Percentiles rank a stretch among this genome's conserved stretches.
Conservation (phyloP, 306 rosid species). For the Spatholobus suberectus region DNA sequence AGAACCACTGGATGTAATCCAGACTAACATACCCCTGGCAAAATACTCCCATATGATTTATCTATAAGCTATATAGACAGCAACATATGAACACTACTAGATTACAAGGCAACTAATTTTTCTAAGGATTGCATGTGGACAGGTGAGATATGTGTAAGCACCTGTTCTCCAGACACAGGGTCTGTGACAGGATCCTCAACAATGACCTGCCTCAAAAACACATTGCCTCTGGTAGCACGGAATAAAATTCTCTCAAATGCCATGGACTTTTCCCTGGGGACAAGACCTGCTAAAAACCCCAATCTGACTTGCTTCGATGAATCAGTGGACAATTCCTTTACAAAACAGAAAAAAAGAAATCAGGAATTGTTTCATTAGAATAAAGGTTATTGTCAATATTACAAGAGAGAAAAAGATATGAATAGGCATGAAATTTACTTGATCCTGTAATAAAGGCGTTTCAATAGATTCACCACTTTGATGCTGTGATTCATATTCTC, state of each 20-base stretch:
- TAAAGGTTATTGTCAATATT: constrained; percentile 15
- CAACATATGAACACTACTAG: constrained; percentile 1
- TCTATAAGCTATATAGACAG: not conserved
- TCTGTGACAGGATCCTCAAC: constrained; percentile 74
- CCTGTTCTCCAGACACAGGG: constrained; percentile 87
- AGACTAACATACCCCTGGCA: constrained; percentile 18
- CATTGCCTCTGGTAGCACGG: constrained; percentile 91
- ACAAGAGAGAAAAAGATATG: constrained; percentile 23
- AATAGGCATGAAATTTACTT: constrained; percentile 51
- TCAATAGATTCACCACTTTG: constrained; percentile 68
- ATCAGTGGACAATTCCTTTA: constrained; percentile 73
- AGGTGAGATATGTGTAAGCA: constrained; percentile 25
- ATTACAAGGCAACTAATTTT: constrained; percentile 9
- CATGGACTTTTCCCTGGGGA: constrained; percentile 76
- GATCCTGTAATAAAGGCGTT: constrained; percentile 66
- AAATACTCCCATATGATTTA: not conserved
- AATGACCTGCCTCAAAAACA: constrained; percentile 72
- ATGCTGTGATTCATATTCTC: constrained; percentile 62
- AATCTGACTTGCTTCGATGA: constrained; percentile 73
- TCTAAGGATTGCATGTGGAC: not conserved
- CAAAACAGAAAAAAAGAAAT: constrained; percentile 36
- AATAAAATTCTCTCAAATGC: constrained; percentile 84
- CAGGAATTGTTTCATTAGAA: constrained; percentile 12
- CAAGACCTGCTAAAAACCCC: constrained; percentile 86
- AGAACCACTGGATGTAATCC: constrained; percentile 19